These are phyloP conservation scores for Physcomitrellopsis africana DNA, from an alignment of 225 moss, liverwort and hornwort genomes.

Conservation along the genomic window DNA sequence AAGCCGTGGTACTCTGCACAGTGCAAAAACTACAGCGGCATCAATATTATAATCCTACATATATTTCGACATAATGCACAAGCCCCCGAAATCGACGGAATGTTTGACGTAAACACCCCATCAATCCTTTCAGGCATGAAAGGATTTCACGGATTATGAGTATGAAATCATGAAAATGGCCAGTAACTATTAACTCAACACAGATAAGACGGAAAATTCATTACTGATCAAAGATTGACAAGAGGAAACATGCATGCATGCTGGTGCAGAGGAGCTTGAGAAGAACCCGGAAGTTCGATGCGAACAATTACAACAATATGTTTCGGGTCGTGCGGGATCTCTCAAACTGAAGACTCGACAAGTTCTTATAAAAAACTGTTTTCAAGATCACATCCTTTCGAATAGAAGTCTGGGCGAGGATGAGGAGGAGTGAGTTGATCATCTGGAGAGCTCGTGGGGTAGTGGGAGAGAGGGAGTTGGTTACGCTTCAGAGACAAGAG, in stretches of 20 bases:
- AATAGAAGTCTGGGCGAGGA: constrained; percentile 4
- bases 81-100: constrained; percentile 9
- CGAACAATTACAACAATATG: no score
- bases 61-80: neutral
- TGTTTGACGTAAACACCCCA: neutral
- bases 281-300: no score
- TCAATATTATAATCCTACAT: constrained; percentile 19
- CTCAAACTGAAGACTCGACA: no score
- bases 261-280: no score
- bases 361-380: constrained; percentile 7
- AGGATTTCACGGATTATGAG: neutral
- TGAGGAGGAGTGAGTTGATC: neutral
- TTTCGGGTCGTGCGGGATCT: no score
- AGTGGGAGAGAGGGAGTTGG: constrained; percentile 23
- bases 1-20: constrained; percentile 52
- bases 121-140: neutral
- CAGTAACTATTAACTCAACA: no score
- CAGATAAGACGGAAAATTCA: neutral
- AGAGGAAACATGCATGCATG: no score
- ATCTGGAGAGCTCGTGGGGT: no score
- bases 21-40: constrained; percentile 34
- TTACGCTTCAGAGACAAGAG: constrained; percentile 28
- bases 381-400: neutral
- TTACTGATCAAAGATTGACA: neutral
- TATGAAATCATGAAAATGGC: neutral